Percentiles rank a stretch among this genome's conserved stretches.
Conservation (phyloP, 2,329 filamentous ascomycete genomes). For the Cephalotrichum gorgonifer region DNA sequence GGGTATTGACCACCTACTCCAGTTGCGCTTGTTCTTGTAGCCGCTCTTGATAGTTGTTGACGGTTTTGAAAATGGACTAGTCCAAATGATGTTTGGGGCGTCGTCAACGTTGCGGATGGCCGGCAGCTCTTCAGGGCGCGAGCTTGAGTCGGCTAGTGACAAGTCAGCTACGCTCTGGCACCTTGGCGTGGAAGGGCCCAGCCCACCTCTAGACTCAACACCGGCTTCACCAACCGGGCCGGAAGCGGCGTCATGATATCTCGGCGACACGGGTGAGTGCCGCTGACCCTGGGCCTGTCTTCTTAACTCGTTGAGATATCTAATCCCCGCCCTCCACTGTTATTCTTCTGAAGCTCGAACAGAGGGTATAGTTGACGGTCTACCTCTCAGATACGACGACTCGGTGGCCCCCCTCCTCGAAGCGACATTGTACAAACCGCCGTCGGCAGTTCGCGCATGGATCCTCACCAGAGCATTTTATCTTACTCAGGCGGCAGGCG, state of each 20-base stretch:
- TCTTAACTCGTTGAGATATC: neutral
- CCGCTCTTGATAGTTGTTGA: slow-evolving; percentile 18
- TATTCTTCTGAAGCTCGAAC: neutral
- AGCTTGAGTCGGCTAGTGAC: neutral
- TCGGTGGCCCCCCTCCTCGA: neutral
- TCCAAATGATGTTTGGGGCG: slow-evolving; percentile 16
- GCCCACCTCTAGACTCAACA: neutral
- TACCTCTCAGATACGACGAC: neutral
- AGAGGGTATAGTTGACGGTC: too few relatives aligned
- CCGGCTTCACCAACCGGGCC: neutral
- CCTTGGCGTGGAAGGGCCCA: too few relatives aligned
- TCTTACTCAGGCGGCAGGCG: neutral
- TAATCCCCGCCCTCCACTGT: neutral
- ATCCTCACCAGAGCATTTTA: neutral
- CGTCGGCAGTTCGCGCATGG: neutral
- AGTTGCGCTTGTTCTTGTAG: slow-evolving; percentile 19
- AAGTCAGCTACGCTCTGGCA: too few relatives aligned
- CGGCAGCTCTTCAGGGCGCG: neutral
- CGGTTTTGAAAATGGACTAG: slow-evolving; percentile 17
- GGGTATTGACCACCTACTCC: slow-evolving; percentile 19
- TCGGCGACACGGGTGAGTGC: neutral
- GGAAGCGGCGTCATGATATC: neutral
- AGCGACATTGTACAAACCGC: neutral
- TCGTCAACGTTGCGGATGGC: slow-evolving; percentile 3
- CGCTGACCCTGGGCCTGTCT: neutral